Evolutionary conservation across 805 yeast genomes (phyloP).

Genomic region (Candida ulmi): DNA sequence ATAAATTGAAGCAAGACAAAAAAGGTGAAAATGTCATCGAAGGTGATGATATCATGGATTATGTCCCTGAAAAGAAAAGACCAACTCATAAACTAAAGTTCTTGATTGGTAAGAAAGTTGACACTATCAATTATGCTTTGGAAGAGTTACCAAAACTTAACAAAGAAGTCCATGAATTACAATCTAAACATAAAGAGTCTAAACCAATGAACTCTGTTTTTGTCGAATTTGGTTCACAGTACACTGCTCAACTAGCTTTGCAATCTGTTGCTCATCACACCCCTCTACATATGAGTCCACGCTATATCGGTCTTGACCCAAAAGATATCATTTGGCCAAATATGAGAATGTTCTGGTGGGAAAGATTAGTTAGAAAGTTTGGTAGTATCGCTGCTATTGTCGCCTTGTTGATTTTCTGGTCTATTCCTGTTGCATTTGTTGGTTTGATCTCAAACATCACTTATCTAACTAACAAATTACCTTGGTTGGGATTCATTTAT

Average conservation of each 20-base stretch:
- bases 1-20: conserved; percentile 58
- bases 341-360: conserved; percentile 79
- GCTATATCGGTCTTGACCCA: conserved; percentile 59
- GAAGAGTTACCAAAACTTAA: conserved; percentile 54
- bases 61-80: conserved; percentile 62
- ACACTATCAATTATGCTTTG: conserved; percentile 51
- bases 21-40: conserved; percentile 46
- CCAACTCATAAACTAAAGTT: conserved; percentile 47
- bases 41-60: conserved; percentile 43
- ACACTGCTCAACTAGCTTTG: conserved; percentile 65
- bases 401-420: conserved; percentile 61
- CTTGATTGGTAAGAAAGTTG: conserved; percentile 53
- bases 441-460: conserved; percentile 69
- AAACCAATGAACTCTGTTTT: conserved; percentile 75
- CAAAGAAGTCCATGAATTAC: conserved; percentile 50
- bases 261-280: conserved; percentile 60
- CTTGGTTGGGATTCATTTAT: conserved; percentile 51
- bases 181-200: conserved; percentile 38
- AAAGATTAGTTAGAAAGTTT: conserved; percentile 48
- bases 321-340: conserved; percentile 63
- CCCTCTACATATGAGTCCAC: conserved; percentile 59
- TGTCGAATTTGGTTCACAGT: conserved; percentile 74
- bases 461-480: conserved; percentile 50
- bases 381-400: conserved; percentile 48
- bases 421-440: conserved; percentile 74